phyloP scores from a whole-genome alignment of 169 alveolate species.

The Eimeria falciformis region DNA sequence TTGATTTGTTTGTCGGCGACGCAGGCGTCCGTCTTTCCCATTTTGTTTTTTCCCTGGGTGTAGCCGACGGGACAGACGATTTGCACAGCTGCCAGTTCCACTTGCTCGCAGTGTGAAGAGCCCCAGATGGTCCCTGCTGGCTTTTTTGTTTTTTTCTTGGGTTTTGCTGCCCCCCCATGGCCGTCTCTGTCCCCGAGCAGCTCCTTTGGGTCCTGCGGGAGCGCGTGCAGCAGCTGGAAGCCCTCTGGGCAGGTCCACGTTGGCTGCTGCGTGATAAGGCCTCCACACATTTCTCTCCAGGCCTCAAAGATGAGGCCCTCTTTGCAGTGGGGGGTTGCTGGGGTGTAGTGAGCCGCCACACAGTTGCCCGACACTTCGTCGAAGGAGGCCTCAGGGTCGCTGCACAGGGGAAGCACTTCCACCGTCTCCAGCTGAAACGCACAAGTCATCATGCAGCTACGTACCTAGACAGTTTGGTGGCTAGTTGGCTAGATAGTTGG shows the following conservation, averaged over 20 bases:
- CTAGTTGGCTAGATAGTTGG: too few species aligned
- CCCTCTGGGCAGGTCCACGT: neutral
- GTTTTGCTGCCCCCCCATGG: neutral
- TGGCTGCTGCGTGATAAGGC: neutral
- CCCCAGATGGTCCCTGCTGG: neutral
- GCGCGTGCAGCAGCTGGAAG: neutral
- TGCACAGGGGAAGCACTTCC: neutral
- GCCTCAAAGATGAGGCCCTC: neutral
- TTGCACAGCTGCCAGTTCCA: neutral
- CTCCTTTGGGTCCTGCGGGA: neutral
- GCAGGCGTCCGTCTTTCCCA: conserved; percentile 11
- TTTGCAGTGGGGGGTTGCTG: neutral
- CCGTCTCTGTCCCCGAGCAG: neutral
- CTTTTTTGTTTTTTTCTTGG: neutral
- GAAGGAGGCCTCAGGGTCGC: neutral
- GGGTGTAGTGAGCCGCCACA: neutral
- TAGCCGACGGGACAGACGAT: conserved; percentile 8
- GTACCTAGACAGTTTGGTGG: neutral
- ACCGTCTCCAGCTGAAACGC: neutral
- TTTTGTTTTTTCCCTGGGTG: neutral
- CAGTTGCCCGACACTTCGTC: neutral
- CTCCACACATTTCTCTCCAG: neutral
- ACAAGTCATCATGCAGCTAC: neutral
- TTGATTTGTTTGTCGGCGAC: neutral
- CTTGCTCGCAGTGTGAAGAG: neutral